Evolutionary conservation across 1,284 basidiomycete species (phyloP).

Genomic region (Schizophyllum commune): DNA sequence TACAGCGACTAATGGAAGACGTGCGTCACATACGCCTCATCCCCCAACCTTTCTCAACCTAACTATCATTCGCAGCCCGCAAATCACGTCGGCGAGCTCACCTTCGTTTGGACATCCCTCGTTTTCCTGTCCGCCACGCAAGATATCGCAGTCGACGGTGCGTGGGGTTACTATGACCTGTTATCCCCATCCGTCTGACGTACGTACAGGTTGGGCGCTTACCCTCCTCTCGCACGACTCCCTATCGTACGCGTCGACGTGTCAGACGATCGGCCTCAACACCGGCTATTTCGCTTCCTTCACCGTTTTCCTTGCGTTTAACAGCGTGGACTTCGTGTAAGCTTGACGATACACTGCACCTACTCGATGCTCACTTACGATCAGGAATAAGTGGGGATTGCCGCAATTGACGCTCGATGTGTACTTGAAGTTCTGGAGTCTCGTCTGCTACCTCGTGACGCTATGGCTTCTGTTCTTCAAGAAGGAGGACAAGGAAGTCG

Average conservation of each 20-base stretch:
- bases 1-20: constrained; percentile 74
- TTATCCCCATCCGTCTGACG: neutral
- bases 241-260: constrained; percentile 94
- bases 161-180: neutral
- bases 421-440: constrained; percentile 85
- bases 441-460: constrained; percentile 79
- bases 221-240: constrained; percentile 95
- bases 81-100: constrained; percentile 77
- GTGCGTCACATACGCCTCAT: constrained; percentile 38
- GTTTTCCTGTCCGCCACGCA: constrained; percentile 97
- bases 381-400: constrained; percentile 74
- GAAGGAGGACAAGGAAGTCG: constrained; percentile 71
- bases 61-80: constrained; percentile 48
- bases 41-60: constrained; percentile 7
- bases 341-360: constrained; percentile 26
- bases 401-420: constrained; percentile 76
- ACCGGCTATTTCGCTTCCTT: constrained; percentile 96
- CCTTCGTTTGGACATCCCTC: constrained; percentile 82
- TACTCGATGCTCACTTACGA: constrained; percentile 6
- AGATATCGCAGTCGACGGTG: constrained; percentile 98
- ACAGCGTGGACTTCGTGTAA: constrained; percentile 88
- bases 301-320: constrained; percentile 96
- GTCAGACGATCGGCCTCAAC: constrained; percentile 96
- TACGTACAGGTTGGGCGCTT: constrained; percentile 80
- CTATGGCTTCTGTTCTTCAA: constrained; percentile 86